A percentile compares a stretch with the other conserved stretches of the same genome.
phyloP scores from a whole-genome alignment of 768 basidiomycete genomes.

The Dioszegia crocea region DNA sequence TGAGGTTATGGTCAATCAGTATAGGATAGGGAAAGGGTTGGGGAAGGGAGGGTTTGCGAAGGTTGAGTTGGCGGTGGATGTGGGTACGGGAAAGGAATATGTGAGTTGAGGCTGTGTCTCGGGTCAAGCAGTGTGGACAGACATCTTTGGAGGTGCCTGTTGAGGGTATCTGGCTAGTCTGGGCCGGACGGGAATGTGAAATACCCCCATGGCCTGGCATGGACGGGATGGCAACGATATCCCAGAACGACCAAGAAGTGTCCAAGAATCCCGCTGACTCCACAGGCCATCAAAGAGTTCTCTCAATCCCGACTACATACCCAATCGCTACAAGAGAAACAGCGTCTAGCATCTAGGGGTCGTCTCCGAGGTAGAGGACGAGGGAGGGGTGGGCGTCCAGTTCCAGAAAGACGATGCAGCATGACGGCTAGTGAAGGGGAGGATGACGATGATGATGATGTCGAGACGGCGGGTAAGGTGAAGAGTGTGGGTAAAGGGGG shows the following conservation, averaged over 20 bases:
- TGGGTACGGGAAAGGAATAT: conserved; percentile 46
- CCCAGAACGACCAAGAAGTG: background rate
- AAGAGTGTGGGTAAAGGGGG: background rate
- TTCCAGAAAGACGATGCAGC: background rate
- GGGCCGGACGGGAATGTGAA: too few species aligned
- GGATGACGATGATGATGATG: conserved; percentile 5
- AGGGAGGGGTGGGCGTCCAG: background rate
- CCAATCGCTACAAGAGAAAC: conserved; percentile 38
- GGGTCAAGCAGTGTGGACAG: too few species aligned
- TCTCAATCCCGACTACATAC: conserved; percentile 47
- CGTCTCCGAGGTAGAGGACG: conserved; percentile 9
- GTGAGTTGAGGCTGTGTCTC: conserved; percentile 27
- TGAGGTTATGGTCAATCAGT: conserved; percentile 46
- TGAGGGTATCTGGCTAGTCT: too few species aligned
- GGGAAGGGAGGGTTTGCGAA: conserved; percentile 49
- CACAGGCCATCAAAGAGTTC: conserved; percentile 51
- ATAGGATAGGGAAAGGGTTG: conserved; percentile 42
- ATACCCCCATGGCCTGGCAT: too few species aligned
- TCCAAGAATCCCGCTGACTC: background rate
- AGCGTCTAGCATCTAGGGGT: conserved; percentile 27
- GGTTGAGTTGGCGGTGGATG: conserved; percentile 49
- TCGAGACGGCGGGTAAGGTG: background rate
- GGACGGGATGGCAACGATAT: too few species aligned
- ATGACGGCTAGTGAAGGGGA: conserved; percentile 1
- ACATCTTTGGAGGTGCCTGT: too few species aligned